Evolutionary conservation across 306 rosid genomes (phyloP).

Genomic region (Cucurbita ficifolia): DNA sequence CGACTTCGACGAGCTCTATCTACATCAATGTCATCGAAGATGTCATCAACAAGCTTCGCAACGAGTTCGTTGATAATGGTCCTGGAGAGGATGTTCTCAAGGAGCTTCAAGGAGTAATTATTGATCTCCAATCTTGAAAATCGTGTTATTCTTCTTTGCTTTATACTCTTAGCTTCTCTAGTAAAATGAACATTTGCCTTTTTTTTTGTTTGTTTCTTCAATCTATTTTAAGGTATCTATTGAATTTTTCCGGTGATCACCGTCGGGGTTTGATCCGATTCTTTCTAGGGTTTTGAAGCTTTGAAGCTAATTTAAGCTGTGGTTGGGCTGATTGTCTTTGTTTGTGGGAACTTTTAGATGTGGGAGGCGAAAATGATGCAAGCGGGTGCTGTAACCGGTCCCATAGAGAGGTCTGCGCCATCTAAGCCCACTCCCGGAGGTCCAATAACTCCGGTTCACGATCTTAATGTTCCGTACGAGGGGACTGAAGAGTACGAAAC

Average conservation of each 20-base stretch:
- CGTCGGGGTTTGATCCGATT: conserved; percentile 44
- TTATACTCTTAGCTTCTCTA: not conserved
- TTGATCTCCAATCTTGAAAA: not conserved
- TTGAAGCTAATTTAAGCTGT: conserved; percentile 5
- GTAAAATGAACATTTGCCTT: not conserved
- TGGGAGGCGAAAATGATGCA: conserved; percentile 96
- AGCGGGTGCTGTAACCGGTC: conserved; percentile 60
- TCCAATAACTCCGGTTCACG: conserved; percentile 83
- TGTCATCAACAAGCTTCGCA: conserved; percentile 82
- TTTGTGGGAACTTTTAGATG: conserved; percentile 24
- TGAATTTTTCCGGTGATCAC: conserved; percentile 7
- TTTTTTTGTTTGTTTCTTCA: not conserved
- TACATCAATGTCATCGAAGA: conserved; percentile 88
- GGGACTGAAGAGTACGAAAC: conserved; percentile 95
- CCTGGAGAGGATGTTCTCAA: conserved; percentile 91
- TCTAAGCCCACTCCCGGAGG: conserved; percentile 64
- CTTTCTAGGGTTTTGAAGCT: conserved; percentile 13
- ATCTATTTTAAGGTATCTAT: not conserved
- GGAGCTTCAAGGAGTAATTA: conserved; percentile 95
- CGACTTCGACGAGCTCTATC: conserved; percentile 69
- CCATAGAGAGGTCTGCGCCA: conserved; percentile 62
- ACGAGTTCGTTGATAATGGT: conserved; percentile 64
- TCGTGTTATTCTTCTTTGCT: not conserved
- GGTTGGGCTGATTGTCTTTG: conserved; percentile 12
- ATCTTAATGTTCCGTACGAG: conserved; percentile 95